Percentiles rank a stretch among this genome's conserved stretches.
Conservation (phyloP, 805 yeast genomes). For the Wickerhamia fluorescens region DNA sequence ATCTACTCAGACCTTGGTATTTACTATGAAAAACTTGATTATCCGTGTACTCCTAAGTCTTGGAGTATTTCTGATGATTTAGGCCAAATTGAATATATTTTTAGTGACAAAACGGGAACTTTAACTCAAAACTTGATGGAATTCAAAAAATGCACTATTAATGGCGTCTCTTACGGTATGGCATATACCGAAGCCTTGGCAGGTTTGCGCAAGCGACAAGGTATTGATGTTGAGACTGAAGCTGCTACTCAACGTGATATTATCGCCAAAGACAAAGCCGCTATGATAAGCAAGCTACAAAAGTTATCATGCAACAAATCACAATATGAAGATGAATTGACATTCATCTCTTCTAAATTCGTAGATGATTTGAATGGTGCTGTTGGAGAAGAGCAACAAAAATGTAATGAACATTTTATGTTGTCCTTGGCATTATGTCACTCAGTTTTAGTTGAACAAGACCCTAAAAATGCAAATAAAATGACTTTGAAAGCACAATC, state of each 20-base stretch:
- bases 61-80: constrained; percentile 82
- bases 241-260: constrained; percentile 30
- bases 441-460: constrained; percentile 65
- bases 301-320: constrained; percentile 27
- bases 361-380: constrained; percentile 54
- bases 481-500: constrained; percentile 66
- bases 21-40: constrained; percentile 64
- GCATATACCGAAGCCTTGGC: constrained; percentile 76
- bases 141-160: constrained; percentile 67
- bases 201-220: constrained; percentile 61
- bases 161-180: constrained; percentile 59
- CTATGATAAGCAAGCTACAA: constrained; percentile 42
- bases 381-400: constrained; percentile 45
- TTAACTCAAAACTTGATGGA: constrained; percentile 81
- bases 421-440: constrained; percentile 71
- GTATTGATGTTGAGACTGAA: constrained; percentile 52
- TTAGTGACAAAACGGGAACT: constrained; percentile 82
- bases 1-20: constrained; percentile 63
- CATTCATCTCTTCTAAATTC: constrained; percentile 63
- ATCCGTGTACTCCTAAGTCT: constrained; percentile 73
- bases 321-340: constrained; percentile 49
- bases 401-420: constrained; percentile 68
- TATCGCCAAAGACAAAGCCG: constrained; percentile 35
- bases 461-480: constrained; percentile 51
- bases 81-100: constrained; percentile 77